Evolutionary conservation across 1,284 basidiomycete genomes (phyloP), one percentile per base, ranked within the genome.

Genomic region (Moniliella sp.): DNA sequence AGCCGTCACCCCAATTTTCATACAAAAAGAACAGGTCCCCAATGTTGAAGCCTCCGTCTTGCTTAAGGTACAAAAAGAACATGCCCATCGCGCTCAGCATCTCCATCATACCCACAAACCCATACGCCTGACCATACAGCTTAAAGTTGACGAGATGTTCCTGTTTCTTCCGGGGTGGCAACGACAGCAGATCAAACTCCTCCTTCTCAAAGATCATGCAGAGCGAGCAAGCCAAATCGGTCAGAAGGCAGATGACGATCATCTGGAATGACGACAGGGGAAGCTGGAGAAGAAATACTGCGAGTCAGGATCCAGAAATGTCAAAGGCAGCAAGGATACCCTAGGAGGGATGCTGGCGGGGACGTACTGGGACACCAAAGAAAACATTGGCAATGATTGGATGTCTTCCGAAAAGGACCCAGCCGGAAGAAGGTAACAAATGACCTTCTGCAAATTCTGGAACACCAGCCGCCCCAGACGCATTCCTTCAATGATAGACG

Each of bases 81-180:
- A 66, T 66, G 25, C 31, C 37, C 27, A 37, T 36, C 0, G 70
- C 66, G 21, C 65, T 66, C 5, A 70, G 42, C n/a, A 64, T 65
- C 50, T 74, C 69, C 13, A 70, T 36, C 11, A 75, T 36, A 9
- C 74, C 69, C 13, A 75, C 50, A 56, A 75, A 73, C 4, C 68
- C 61, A 54, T 77, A 78, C 1, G 73, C 73, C 19, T 78, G 75
- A 4, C 68, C 40, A 30, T 76, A 64, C 27, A 76, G 65, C 37
- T 62, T 63, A 51, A 50, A 68, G 64, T 69, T 44, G 59, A 56
- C 62, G 25, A 69, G 52, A 26, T 62, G 60, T 37, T 68, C 67
- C 40, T 57, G 65, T 44, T 65, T 70, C 14, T 69, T 66, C 37
- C 76, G 68, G 19, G 77, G 66, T 0, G 76, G 76, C 38, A 69